These are phyloP conservation scores for Piper betle DNA, from an alignment of 164 flowering plant genomes.

Conservation along the genomic window DNA sequence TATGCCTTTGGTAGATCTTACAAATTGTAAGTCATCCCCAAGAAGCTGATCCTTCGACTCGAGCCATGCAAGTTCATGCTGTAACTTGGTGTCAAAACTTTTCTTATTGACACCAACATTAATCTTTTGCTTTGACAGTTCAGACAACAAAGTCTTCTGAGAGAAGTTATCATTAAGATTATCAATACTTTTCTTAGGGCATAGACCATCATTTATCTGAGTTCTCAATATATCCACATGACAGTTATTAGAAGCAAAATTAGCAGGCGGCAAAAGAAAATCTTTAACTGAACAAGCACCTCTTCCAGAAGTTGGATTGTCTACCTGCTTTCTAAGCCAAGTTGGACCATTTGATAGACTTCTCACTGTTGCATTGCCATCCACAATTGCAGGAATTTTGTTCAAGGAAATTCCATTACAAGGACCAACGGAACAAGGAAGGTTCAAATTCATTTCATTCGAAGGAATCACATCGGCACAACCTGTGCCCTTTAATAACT, in stretches of 20 bases:
- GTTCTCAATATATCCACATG: constrained; percentile 13
- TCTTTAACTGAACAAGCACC: not conserved
- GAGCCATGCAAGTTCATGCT: not conserved
- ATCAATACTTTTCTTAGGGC: constrained; percentile 35
- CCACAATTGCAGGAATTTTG: constrained; percentile 12
- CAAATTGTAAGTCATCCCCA: not conserved
- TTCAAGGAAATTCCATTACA: constrained; percentile 11
- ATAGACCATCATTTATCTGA: constrained; percentile 13
- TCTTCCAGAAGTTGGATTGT: not conserved
- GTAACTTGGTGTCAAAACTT: not conserved
- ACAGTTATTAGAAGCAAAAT: constrained; percentile 15
- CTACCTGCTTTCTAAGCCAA: constrained; percentile 21
- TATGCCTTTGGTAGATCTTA: not conserved
- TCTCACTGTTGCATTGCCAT: constrained; percentile 22
- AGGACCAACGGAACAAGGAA: constrained; percentile 18
- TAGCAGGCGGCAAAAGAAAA: constrained; percentile 5
- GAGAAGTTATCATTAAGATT: constrained; percentile 9
- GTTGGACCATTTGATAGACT: constrained; percentile 12
- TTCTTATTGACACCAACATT: not conserved
- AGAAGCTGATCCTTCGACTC: not conserved
- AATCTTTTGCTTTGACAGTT: constrained; percentile 1
- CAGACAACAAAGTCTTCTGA: not conserved
- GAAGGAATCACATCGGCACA: constrained; percentile 22
- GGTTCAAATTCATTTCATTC: constrained; percentile 25
- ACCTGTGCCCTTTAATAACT: constrained; percentile 18